Conservation (phyloP, 2,329 filamentous ascomycete species). For the Zymoseptoria crescenta region DNA sequence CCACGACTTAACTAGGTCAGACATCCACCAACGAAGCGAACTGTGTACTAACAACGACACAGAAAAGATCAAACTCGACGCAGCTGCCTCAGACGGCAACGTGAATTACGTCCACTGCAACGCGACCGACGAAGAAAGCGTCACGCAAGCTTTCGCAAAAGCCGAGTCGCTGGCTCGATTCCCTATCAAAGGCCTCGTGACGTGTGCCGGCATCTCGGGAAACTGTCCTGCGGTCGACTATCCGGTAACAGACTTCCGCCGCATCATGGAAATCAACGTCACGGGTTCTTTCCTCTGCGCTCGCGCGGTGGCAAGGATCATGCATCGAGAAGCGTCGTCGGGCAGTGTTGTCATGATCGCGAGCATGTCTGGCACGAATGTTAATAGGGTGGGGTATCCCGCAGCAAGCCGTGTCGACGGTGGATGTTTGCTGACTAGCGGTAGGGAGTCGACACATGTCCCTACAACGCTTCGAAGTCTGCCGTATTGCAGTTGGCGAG, state of each 20-base stretch:
- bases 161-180: neutral
- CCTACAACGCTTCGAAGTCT: constrained; percentile 71
- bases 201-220: constrained; percentile 70
- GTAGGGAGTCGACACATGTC: constrained; percentile 57
- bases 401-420: constrained; percentile 3
- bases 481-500: constrained; percentile 64
- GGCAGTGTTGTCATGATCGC: constrained; percentile 57
- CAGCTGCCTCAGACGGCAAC: neutral
- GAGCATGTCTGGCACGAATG: constrained; percentile 54
- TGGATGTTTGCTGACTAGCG: neutral
- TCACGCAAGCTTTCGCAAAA: neutral
- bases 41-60: no score
- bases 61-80: neutral
- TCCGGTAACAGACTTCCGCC: constrained; percentile 51
- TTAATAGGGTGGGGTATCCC: constrained; percentile 35
- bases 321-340: constrained; percentile 52
- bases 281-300: constrained; percentile 57
- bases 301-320: constrained; percentile 56
- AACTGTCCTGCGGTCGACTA: constrained; percentile 79
- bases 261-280: constrained; percentile 51
- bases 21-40: no score
- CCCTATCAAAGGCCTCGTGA: constrained; percentile 65
- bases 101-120: neutral
- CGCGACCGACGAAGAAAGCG: neutral
- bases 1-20: neutral